A percentile compares a stretch with the other conserved stretches of the same genome.
These are phyloP conservation scores for Pyrenophora graminea DNA, from an alignment of 2,329 filamentous ascomycete species.

Conservation along the genomic window DNA sequence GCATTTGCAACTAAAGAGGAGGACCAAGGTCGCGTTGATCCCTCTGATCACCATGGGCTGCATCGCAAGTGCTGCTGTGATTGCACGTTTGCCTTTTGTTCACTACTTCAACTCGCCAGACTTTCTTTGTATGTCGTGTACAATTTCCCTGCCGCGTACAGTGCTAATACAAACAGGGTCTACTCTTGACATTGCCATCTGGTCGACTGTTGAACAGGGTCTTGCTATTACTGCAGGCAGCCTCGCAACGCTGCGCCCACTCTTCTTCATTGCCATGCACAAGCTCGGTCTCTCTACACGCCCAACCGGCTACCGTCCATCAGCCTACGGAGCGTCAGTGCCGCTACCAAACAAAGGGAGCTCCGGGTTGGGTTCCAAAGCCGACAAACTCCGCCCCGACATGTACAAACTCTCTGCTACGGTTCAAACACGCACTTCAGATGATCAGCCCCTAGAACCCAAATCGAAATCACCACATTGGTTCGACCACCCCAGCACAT, in stretches of 20 bases:
- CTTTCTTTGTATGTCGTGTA: conserved; percentile 36
- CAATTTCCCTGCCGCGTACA: too few relatives aligned
- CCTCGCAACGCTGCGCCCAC: conserved; percentile 43
- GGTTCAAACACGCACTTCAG: conserved; percentile 21
- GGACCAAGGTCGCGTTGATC: conserved; percentile 55
- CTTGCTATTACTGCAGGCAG: conserved; percentile 45
- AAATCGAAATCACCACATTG: conserved; percentile 20
- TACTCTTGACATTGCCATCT: conserved; percentile 44
- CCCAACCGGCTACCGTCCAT: conserved; percentile 26
- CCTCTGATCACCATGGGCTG: conserved; percentile 57
- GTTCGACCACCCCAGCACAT: conserved; percentile 12
- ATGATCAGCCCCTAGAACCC: conserved; percentile 7
- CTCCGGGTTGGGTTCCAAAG: conserved; percentile 16
- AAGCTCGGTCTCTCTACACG: conserved; percentile 32
- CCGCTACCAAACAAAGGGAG: conserved; percentile 15
- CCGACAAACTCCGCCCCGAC: conserved; percentile 25
- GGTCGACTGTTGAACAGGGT: conserved; percentile 44
- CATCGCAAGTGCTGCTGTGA: conserved; percentile 46
- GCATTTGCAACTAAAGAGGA: conserved; percentile 54
- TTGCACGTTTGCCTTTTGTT: conserved; percentile 39
- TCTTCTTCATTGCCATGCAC: conserved; percentile 33
- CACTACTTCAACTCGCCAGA: conserved; percentile 35
- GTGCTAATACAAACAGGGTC: conserved; percentile 24
- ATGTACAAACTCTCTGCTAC: conserved; percentile 27
- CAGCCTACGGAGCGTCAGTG: conserved; percentile 26